phyloP scores from a whole-genome alignment of 1,284 basidiomycete genomes.

The Ganoderma meredithae region DNA sequence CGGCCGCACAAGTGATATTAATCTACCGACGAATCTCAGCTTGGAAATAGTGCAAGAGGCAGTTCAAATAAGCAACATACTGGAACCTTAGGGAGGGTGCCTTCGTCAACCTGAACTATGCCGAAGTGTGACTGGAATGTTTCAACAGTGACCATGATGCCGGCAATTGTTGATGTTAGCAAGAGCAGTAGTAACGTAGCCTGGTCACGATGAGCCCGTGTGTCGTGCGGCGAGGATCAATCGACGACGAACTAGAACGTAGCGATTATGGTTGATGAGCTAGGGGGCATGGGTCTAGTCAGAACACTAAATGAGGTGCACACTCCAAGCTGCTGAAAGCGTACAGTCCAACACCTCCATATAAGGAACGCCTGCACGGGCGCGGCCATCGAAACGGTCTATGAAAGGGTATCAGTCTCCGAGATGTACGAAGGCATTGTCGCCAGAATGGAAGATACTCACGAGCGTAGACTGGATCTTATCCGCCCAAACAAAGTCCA shows the following conservation, averaged over 20 bases:
- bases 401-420: not conserved
- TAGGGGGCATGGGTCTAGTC: conserved; percentile 12
- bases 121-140: conserved; percentile 31
- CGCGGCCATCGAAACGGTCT: conserved; percentile 41
- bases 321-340: conserved; percentile 1
- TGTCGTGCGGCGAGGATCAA: not conserved
- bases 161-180: conserved; percentile 33
- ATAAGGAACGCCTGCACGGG: conserved; percentile 44
- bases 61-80: conserved; percentile 25
- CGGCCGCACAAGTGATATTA: conserved; percentile 24
- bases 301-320: not conserved
- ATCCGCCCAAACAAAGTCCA: conserved; percentile 38
- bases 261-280: conserved; percentile 34
- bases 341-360: conserved; percentile 43
- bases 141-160: conserved; percentile 34
- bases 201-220: conserved; percentile 20
- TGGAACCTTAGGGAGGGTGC: conserved; percentile 32
- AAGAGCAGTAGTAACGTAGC: conserved; percentile 32
- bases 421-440: not conserved
- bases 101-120: conserved; percentile 28
- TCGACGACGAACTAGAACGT: conserved; percentile 35
- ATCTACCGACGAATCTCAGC: conserved; percentile 8
- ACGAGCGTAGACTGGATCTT: conserved; percentile 39
- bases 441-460: not conserved
- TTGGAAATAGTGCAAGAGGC: not conserved